Conservation (phyloP, 768 basidiomycete genomes). For the Hygrocybe punicea region DNA sequence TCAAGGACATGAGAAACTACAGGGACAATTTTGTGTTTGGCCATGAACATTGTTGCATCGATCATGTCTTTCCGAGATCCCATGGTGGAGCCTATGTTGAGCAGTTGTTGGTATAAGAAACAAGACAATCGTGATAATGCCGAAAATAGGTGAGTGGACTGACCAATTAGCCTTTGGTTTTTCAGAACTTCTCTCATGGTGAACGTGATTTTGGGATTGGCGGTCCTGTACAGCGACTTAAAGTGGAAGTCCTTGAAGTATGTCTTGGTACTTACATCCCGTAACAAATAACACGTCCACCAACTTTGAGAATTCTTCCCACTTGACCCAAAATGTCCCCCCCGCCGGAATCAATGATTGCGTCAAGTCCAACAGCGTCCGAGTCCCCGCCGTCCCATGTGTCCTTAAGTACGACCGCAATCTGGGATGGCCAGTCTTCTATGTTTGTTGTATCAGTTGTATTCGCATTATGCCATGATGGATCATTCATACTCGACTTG, state of each 20-base stretch:
- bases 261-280: conserved; percentile 49
- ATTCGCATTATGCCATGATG: neutral
- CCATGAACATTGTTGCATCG: conserved; percentile 68
- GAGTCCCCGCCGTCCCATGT: conserved; percentile 24
- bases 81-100: conserved; percentile 69
- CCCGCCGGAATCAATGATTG: conserved; percentile 68
- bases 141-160: conserved; percentile 14
- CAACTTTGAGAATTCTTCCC: conserved; percentile 49
- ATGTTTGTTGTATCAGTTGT: neutral
- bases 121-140: too few relatives aligned
- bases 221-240: conserved; percentile 48
- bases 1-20: conserved; percentile 67
- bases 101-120: neutral
- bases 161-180: conserved; percentile 72
- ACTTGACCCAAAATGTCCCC: conserved; percentile 57
- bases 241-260: neutral
- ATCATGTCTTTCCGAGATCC: conserved; percentile 72
- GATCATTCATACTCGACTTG: conserved; percentile 49
- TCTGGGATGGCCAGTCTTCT: conserved; percentile 53
- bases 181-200: conserved; percentile 78
- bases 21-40: conserved; percentile 63
- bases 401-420: conserved; percentile 42
- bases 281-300: conserved; percentile 60
- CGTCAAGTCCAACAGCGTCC: conserved; percentile 41
- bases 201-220: conserved; percentile 53